These are phyloP conservation scores for Nakazawaea peltata DNA, from an alignment of 805 yeast genomes.

Conservation along the genomic window DNA sequence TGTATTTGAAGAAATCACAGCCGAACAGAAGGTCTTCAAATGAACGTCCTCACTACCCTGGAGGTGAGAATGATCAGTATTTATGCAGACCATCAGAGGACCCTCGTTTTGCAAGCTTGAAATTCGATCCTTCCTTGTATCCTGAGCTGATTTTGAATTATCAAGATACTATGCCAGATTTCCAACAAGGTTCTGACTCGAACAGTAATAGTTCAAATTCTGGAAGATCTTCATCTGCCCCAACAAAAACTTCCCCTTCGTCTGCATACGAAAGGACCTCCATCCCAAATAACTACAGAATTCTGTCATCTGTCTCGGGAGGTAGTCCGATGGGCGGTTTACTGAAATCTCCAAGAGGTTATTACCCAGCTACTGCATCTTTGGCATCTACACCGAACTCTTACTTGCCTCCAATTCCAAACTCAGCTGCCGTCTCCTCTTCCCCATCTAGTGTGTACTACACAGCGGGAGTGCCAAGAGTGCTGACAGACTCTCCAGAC, in stretches of 20 bases:
- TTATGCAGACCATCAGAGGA: constrained; percentile 39
- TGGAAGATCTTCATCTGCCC: not conserved
- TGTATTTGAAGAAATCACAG: constrained; percentile 13
- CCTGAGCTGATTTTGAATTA: constrained; percentile 14
- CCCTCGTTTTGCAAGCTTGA: constrained; percentile 21
- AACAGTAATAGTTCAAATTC: no score
- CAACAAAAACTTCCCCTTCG: not conserved
- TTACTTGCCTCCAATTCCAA: not conserved
- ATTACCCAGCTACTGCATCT: not conserved
- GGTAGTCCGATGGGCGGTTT: no score
- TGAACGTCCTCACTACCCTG: not conserved
- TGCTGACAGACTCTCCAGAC: no score
- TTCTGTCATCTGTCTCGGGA: no score
- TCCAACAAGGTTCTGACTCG: constrained; percentile 5
- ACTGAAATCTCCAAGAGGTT: no score
- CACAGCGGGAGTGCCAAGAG: no score
- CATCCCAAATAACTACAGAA: not conserved
- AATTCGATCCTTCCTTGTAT: constrained; percentile 14
- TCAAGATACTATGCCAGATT: constrained; percentile 9
- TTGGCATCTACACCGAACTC: not conserved
- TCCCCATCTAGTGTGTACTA: not conserved
- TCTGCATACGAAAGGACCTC: not conserved
- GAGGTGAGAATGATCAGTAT: not conserved
- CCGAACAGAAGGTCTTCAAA: constrained; percentile 11
- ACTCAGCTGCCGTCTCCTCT: not conserved